phyloP scores from a whole-genome alignment of 805 yeast genomes.

The Kuraishia ogatae region DNA sequence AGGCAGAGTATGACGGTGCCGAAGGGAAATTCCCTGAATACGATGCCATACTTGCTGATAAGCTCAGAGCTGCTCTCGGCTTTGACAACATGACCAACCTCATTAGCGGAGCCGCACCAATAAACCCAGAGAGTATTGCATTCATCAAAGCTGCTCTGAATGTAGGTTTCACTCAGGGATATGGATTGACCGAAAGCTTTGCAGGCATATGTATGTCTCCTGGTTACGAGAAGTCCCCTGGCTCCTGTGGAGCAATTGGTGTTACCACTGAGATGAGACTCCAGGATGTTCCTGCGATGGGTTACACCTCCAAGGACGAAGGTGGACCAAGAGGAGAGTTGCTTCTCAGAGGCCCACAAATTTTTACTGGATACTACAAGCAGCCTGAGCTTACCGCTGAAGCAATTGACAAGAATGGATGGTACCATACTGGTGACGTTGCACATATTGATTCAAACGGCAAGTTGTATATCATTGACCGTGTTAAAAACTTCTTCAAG shows the following conservation, averaged over 20 bases:
- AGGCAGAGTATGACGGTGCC: conserved; percentile 7
- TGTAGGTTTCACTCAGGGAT: conserved; percentile 55
- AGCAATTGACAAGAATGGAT: conserved; percentile 46
- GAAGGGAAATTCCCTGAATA: conserved; percentile 12
- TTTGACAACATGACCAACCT: conserved; percentile 31
- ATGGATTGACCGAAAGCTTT: conserved; percentile 65
- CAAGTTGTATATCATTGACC: conserved; percentile 53
- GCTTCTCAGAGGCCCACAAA: conserved; percentile 55
- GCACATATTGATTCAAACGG: conserved; percentile 44
- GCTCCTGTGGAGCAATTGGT: conserved; percentile 56
- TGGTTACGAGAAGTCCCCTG: conserved; percentile 34
- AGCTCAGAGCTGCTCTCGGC: conserved; percentile 36
- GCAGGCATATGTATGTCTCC: conserved; percentile 44
- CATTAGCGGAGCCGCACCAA: conserved; percentile 63
- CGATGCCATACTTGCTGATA: conserved; percentile 30
- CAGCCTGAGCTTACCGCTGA: conserved; percentile 44
- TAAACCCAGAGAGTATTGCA: conserved; percentile 49
- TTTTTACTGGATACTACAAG: conserved; percentile 48
- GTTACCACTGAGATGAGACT: conserved; percentile 48
- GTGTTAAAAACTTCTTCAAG: conserved; percentile 76
- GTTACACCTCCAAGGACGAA: conserved; percentile 31
- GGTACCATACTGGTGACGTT: conserved; percentile 59
- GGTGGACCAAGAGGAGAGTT: conserved; percentile 51
- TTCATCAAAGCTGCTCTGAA: conserved; percentile 57
- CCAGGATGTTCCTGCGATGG: conserved; percentile 58